Evolutionary conservation across 2,329 filamentous ascomycete genomes (phyloP).

Genomic region (Didymella pomorum): DNA sequence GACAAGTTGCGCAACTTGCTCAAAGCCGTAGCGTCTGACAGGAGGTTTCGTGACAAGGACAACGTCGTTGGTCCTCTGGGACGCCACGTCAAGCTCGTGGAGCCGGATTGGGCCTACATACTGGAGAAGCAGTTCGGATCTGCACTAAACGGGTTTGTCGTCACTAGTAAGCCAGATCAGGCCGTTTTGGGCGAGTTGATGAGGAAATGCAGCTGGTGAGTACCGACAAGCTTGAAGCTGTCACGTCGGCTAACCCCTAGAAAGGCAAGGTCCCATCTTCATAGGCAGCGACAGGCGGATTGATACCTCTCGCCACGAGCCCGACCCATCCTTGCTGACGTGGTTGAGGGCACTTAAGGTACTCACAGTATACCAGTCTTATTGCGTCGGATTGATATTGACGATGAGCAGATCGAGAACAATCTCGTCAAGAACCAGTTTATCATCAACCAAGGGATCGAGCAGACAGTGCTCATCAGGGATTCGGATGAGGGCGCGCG

Average conservation of each 20-base stretch:
- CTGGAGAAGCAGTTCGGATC: constrained; percentile 79
- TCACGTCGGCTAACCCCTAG: constrained; percentile 12
- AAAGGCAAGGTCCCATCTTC: constrained; percentile 63
- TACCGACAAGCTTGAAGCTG: not conserved
- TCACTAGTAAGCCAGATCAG: constrained; percentile 79
- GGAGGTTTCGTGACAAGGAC: constrained; percentile 70
- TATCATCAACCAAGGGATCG: constrained; percentile 82
- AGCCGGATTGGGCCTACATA: constrained; percentile 83
- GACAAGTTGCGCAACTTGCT: constrained; percentile 69
- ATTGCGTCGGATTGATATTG: constrained; percentile 15
- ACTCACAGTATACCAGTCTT: constrained; percentile 15
- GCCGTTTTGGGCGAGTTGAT: constrained; percentile 72
- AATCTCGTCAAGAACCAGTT: constrained; percentile 79
- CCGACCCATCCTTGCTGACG: constrained; percentile 75
- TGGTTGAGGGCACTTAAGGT: constrained; percentile 77
- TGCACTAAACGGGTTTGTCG: constrained; percentile 78
- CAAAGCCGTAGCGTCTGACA: constrained; percentile 72
- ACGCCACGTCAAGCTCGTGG: constrained; percentile 74
- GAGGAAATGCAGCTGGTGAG: constrained; percentile 63
- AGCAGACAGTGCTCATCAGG: constrained; percentile 82
- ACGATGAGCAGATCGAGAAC: constrained; percentile 48
- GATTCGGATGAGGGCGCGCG: constrained; percentile 70
- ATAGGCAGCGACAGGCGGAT: constrained; percentile 67
- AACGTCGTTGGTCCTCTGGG: constrained; percentile 81
- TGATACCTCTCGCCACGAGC: constrained; percentile 74